Conservation (phyloP, 805 yeast genomes). For the Kodamaea fukazawae region DNA sequence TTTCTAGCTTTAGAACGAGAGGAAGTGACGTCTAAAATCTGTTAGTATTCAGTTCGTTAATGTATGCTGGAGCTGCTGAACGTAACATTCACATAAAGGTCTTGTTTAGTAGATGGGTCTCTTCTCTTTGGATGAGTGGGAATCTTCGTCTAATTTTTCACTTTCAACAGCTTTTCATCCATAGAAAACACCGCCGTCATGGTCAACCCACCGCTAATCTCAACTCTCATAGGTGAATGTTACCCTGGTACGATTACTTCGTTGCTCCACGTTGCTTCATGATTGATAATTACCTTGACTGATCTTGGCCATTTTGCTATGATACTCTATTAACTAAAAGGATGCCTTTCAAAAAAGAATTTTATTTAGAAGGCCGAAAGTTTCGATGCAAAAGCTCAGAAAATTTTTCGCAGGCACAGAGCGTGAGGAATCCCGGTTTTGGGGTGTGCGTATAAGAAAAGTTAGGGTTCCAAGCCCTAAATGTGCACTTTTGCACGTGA, state of each 20-base stretch:
- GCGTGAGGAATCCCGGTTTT: neutral
- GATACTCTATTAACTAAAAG: slow-evolving; percentile 11
- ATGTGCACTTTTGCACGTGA: slow-evolving; percentile 3
- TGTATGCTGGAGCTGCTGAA: neutral
- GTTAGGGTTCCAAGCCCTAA: slow-evolving; percentile 8
- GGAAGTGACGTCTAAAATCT: slow-evolving; percentile 85
- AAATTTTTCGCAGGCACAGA: slow-evolving; percentile 8
- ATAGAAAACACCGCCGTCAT: no score
- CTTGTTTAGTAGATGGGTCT: no score
- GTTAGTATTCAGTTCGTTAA: slow-evolving; percentile 29
- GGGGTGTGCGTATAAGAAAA: slow-evolving; percentile 3
- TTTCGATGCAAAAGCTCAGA: slow-evolving; percentile 6
- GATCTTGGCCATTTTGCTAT: slow-evolving; percentile 56
- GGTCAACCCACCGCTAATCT: no score
- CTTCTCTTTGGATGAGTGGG: no score
- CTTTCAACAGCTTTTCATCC: no score
- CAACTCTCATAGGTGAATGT: no score
- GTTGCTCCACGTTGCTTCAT: no score
- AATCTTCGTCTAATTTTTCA: no score
- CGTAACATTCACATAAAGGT: neutral
- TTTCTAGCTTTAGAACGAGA: slow-evolving; percentile 99
- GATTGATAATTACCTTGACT: slow-evolving; percentile 51
- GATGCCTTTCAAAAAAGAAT: slow-evolving; percentile 9
- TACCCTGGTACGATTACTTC: no score
- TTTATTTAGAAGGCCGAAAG: slow-evolving; percentile 4